phyloP scores from a whole-genome alignment of 108 stramenopile species.

The Pseudonitzschia multiseries region DNA sequence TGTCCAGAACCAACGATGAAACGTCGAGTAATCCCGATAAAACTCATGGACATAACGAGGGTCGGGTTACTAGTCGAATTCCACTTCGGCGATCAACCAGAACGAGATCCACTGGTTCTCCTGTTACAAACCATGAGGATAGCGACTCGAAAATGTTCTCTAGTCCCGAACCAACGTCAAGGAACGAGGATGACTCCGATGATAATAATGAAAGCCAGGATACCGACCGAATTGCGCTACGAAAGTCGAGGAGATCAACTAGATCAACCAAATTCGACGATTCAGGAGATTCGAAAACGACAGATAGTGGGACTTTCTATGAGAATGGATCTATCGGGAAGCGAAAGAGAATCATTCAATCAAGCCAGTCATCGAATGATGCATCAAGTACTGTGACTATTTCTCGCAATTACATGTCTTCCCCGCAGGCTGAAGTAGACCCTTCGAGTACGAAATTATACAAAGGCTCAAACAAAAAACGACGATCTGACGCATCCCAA shows the following conservation, averaged over 20 bases:
- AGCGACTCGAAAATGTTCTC: background rate
- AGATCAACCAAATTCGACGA: constrained; percentile 10
- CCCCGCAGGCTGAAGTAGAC: background rate
- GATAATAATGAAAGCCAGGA: background rate
- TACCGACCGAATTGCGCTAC: background rate
- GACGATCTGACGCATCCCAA: constrained; percentile 5
- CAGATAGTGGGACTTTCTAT: background rate
- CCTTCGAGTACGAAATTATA: background rate
- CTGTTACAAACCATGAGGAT: background rate
- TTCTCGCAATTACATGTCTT: background rate
- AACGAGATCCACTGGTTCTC: background rate
- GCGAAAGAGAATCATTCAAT: background rate
- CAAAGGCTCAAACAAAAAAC: background rate
- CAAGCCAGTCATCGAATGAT: background rate
- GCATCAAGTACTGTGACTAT: background rate
- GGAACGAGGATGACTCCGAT: background rate
- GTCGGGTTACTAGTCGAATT: background rate
- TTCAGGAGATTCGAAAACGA: background rate
- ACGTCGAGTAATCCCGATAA: background rate
- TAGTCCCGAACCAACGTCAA: background rate
- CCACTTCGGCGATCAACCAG: background rate
- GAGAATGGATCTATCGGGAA: background rate
- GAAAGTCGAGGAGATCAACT: constrained; percentile 5
- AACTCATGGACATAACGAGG: background rate
- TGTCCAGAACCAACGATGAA: background rate